phyloP scores from a whole-genome alignment of 129 eudicot genomes.

The Calendula officinalis region DNA sequence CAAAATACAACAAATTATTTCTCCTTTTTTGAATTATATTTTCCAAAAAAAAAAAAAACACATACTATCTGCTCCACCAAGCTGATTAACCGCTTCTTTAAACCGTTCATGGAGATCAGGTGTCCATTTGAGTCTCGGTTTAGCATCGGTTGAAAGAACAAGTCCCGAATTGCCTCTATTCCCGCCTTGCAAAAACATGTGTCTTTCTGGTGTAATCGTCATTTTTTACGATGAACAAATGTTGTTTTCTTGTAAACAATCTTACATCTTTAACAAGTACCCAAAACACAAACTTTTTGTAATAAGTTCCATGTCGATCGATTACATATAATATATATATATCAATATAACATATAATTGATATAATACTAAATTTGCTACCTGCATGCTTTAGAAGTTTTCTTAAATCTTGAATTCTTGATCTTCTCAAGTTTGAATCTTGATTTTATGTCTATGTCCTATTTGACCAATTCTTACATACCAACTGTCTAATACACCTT shows the following conservation, averaged over 20 bases:
- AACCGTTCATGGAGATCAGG: slow-evolving; percentile 88
- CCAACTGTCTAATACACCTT: slow-evolving; percentile 29
- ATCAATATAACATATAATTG: too few species aligned
- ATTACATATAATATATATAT: too few species aligned
- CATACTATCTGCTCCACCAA: slow-evolving; percentile 98
- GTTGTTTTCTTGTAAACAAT: slow-evolving; percentile 40
- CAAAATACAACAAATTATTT: too few species aligned
- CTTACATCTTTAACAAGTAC: too few species aligned
- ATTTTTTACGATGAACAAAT: slow-evolving; percentile 17
- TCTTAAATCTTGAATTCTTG: too few species aligned
- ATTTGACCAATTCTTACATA: slow-evolving; percentile 35
- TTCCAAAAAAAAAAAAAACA: too few species aligned
- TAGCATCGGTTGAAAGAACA: slow-evolving; percentile 93
- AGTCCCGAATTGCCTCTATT: slow-evolving; percentile 60
- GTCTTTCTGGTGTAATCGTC: slow-evolving; percentile 61
- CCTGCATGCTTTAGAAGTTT: too few species aligned
- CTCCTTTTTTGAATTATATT: too few species aligned
- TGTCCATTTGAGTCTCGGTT: slow-evolving; percentile 99
- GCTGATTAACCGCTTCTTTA: slow-evolving; percentile 87
- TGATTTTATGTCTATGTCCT: slow-evolving; percentile 25
- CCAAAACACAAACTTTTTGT: too few species aligned
- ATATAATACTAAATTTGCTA: too few species aligned
- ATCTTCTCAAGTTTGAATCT: slow-evolving; percentile 10
- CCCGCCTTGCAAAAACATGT: slow-evolving; percentile 49
- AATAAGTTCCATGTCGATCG: too few species aligned